phyloP scores from a whole-genome alignment of 2,329 filamentous ascomycete species.

The Paraconiothyrium brasiliense region DNA sequence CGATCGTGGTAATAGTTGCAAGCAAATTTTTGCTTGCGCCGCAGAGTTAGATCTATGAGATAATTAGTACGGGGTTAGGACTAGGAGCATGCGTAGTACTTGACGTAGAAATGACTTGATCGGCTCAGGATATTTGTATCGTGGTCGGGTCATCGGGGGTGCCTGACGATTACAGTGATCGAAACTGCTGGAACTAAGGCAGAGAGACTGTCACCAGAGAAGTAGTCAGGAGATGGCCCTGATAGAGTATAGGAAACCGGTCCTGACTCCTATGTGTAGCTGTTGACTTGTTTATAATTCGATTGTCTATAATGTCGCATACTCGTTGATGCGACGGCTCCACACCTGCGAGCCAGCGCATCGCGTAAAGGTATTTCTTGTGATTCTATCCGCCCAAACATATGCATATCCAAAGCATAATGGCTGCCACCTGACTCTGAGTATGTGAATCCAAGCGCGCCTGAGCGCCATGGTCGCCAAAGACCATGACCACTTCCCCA shows the following conservation, averaged over 20 bases:
- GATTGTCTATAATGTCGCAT: neutral
- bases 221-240: no score
- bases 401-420: neutral
- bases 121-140: no score
- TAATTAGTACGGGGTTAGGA: no score
- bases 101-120: no score
- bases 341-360: neutral
- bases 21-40: no score
- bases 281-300: neutral
- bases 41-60: no score
- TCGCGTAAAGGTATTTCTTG: neutral
- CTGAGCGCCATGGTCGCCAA: neutral
- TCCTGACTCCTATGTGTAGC: neutral
- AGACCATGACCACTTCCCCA: neutral
- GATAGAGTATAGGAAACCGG: neutral
- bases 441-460: neutral
- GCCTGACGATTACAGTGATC: no score
- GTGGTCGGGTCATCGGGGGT: no score
- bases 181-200: no score
- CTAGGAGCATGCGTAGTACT: no score
- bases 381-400: neutral
- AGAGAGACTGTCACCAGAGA: no score
- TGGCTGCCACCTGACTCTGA: neutral
- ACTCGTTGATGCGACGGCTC: neutral
- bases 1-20: no score